Conservation (phyloP, 2,329 filamentous ascomycete genomes). For the Nemania serpens region DNA sequence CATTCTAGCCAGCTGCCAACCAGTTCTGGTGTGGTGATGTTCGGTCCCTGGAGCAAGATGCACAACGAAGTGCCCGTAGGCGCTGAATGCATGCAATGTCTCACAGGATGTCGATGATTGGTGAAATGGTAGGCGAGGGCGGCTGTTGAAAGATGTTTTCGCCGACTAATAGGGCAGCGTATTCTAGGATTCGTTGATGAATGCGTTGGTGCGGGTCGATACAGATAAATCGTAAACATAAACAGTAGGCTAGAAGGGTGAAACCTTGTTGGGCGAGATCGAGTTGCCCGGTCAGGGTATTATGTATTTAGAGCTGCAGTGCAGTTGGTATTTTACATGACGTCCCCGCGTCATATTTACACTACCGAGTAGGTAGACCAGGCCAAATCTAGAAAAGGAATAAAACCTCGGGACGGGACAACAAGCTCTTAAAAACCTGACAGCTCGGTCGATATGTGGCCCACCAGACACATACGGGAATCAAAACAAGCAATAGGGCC, state of each 20-base stretch:
- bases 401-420: constrained; percentile 3
- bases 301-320: constrained; percentile 4
- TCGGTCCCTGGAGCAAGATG: constrained; percentile 2
- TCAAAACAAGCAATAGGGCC: constrained; percentile 7
- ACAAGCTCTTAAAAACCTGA: constrained; percentile 11
- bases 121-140: neutral
- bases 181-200: constrained; percentile 1
- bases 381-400: constrained; percentile 14
- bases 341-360: constrained; percentile 17
- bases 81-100: constrained; percentile 4
- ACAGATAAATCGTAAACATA: neutral
- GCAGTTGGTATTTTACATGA: constrained; percentile 23
- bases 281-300: constrained; percentile 22
- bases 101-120: neutral
- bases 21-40: neutral
- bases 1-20: constrained; percentile 28
- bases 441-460: constrained; percentile 3
- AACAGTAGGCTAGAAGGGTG: neutral
- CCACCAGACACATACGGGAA: constrained; percentile 11
- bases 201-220: constrained; percentile 12
- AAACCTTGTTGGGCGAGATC: constrained; percentile 13
- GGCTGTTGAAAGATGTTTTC: constrained; percentile 1
- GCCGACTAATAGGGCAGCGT: constrained; percentile 4
- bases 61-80: constrained; percentile 5
- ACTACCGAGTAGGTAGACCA: neutral